Conservation (phyloP, 2,329 filamentous ascomycete species). For the Lachnellula cervina region DNA sequence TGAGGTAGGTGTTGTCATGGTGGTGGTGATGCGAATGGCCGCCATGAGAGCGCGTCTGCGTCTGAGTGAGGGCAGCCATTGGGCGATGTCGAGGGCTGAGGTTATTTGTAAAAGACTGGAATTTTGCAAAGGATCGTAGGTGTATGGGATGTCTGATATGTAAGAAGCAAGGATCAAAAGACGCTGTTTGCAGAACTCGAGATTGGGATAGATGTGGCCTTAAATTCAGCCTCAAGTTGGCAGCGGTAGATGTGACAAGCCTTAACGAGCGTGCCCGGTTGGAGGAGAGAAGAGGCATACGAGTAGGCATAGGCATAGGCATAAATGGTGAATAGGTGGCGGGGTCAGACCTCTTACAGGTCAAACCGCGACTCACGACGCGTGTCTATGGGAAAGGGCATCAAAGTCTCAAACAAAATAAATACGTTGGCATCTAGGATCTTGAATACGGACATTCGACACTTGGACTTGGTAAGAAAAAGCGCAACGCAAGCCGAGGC, state of each 20-base stretch:
- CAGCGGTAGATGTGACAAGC: slow-evolving; percentile 17
- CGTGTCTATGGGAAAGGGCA: slow-evolving; percentile 15
- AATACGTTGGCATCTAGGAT: no score
- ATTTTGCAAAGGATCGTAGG: slow-evolving; percentile 20
- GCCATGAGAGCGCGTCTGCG: slow-evolving; percentile 38
- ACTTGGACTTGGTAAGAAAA: background rate
- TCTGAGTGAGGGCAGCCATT: slow-evolving; percentile 30
- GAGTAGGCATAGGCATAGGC: slow-evolving; percentile 24
- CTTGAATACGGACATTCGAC: no score
- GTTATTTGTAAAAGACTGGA: slow-evolving; percentile 22
- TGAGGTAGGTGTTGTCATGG: slow-evolving; percentile 80
- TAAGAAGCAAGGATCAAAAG: slow-evolving; percentile 18
- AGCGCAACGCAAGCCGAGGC: background rate
- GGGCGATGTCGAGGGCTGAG: slow-evolving; percentile 20
- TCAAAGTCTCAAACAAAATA: slow-evolving; percentile 6
- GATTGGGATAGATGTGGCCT: slow-evolving; percentile 30
- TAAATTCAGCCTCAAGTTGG: slow-evolving; percentile 24
- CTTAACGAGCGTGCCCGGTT: slow-evolving; percentile 27
- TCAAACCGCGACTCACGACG: slow-evolving; percentile 20
- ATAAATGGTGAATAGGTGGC: slow-evolving; percentile 15
- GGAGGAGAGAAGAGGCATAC: slow-evolving; percentile 27
- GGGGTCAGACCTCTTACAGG: slow-evolving; percentile 15
- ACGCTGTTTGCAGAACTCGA: slow-evolving; percentile 28
- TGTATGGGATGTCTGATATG: slow-evolving; percentile 14
- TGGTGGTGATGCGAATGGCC: slow-evolving; percentile 64